Evolutionary conservation across 208 protist species (phyloP), one percentile per base, ranked within the genome.

Genomic region (Acanthamoeba sp.): DNA sequence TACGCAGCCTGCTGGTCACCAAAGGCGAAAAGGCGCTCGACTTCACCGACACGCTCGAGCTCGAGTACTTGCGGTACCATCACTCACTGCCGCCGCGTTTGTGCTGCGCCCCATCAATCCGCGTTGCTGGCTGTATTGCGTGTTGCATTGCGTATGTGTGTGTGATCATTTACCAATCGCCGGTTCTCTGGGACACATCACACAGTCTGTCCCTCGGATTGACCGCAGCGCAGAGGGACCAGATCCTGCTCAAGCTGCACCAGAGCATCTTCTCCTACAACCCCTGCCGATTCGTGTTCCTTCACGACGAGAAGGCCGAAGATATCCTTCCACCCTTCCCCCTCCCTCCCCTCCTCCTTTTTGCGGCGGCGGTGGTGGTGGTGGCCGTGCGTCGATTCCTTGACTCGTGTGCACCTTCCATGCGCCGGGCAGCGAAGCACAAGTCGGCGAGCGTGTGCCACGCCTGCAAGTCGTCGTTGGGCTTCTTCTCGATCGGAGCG

Each of bases 221-320:
- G 57, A 91, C 38, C 55, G 57, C 85, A 12, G 85, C 85, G 55
- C 52, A 91, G 62, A 66, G 85, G 38, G 85, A 91, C 24, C 52
- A 73, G 57, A 91, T 91, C 24, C 85, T 91, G 32, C 38, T 91
- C n/a, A 6, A 27, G 9, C 62, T 91, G 14, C 57, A 71, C 6
- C 85, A 91, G 34, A 76, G 52, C 42, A 91, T 91, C 52, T 73
- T 73, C 62, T 76, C 52, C 85, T 91, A 76, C 85, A 91, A 91
- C 40, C 85, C 85, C 2, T 91, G 85, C 34, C 48, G 85, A 27
- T 91, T 71, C 62, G 85, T 91, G 0, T 91, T 91, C 32, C 62
- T 76, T 18, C 85, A 91, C 42, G 85, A 91, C 85, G 85, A 91
- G 27, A 91, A 91, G 57, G 85, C 85, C 10, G 55, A 91, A 91